A percentile compares a stretch with the other conserved stretches of the same genome.
Conservation (phyloP, 306 rosid genomes). For the Rosa chinensis region DNA sequence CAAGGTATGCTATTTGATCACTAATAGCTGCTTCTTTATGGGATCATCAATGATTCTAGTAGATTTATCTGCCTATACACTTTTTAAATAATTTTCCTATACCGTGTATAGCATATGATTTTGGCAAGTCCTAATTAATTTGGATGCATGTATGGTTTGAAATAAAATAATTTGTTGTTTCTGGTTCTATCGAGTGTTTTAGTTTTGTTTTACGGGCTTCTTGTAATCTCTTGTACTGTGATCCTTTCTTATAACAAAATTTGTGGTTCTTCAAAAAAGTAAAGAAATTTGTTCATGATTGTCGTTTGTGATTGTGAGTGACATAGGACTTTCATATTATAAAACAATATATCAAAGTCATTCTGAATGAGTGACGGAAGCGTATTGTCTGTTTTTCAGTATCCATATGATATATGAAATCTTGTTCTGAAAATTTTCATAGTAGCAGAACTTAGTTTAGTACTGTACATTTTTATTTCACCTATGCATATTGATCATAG, state of each 20-base stretch:
- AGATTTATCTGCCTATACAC: not conserved
- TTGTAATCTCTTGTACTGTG: not conserved
- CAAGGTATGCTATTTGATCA: conserved; percentile 56
- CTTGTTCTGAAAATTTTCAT: not conserved
- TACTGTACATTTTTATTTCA: not conserved
- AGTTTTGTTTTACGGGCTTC: not conserved
- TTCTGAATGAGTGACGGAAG: not conserved
- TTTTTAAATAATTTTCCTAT: not conserved
- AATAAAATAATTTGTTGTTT: not conserved
- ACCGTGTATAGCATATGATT: not conserved
- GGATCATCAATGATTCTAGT: not conserved
- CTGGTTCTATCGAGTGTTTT: not conserved
- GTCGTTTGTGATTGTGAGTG: not conserved
- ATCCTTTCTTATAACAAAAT: not conserved
- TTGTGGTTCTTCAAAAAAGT: not conserved
- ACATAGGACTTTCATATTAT: not conserved
- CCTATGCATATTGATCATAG: not conserved
- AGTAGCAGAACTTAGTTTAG: not conserved
- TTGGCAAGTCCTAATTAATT: not conserved
- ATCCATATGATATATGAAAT: not conserved
- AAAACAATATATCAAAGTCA: not conserved
- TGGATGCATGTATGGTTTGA: not conserved
- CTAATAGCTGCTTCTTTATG: not conserved
- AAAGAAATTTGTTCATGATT: not conserved
- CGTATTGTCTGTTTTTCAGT: not conserved